Percentiles rank a stretch among this genome's conserved stretches.
Conservation (phyloP, 2,329 filamentous ascomycete genomes). For the Bisporella sp. region DNA sequence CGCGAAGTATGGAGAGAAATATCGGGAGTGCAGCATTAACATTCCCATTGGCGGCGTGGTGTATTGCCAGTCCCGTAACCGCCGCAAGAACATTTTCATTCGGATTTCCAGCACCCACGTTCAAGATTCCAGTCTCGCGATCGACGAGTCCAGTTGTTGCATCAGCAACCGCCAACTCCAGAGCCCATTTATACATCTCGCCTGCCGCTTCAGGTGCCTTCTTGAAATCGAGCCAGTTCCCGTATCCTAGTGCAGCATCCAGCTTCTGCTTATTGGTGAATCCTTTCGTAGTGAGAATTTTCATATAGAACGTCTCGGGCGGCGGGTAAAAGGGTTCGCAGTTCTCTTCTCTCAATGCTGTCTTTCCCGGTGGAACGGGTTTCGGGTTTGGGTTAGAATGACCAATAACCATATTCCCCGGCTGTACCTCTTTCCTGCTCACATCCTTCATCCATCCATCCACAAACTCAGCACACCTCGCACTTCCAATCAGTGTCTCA, state of each 20-base stretch:
- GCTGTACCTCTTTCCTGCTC: conserved; percentile 59
- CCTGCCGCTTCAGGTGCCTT: conserved; percentile 55
- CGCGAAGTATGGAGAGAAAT: conserved; percentile 76
- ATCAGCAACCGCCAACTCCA: conserved; percentile 62
- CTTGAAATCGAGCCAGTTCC: conserved; percentile 79
- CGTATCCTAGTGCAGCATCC: conserved; percentile 76
- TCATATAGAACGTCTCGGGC: conserved; percentile 74
- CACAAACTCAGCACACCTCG: conserved; percentile 69
- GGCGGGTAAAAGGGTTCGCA: conserved; percentile 61
- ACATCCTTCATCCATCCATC: conserved; percentile 72
- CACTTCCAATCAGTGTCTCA: conserved; percentile 71
- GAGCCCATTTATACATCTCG: conserved; percentile 67
- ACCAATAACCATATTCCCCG: conserved; percentile 67
- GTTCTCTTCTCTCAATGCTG: conserved; percentile 66
- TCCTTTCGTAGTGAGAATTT: conserved; percentile 72
- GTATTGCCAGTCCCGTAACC: conserved; percentile 70
- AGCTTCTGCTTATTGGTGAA: conserved; percentile 74
- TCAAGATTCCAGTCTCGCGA: conserved; percentile 55
- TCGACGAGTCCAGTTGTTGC: conserved; percentile 47
- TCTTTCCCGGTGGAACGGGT: conserved; percentile 58
- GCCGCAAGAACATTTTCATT: conserved; percentile 70
- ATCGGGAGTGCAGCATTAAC: conserved; percentile 69
- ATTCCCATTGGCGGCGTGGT: conserved; percentile 65
- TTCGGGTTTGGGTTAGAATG: conserved; percentile 77
- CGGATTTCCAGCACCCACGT: conserved; percentile 47